Evolutionary conservation across 805 yeast genomes (phyloP).

Genomic region (Lachancea sp.): DNA sequence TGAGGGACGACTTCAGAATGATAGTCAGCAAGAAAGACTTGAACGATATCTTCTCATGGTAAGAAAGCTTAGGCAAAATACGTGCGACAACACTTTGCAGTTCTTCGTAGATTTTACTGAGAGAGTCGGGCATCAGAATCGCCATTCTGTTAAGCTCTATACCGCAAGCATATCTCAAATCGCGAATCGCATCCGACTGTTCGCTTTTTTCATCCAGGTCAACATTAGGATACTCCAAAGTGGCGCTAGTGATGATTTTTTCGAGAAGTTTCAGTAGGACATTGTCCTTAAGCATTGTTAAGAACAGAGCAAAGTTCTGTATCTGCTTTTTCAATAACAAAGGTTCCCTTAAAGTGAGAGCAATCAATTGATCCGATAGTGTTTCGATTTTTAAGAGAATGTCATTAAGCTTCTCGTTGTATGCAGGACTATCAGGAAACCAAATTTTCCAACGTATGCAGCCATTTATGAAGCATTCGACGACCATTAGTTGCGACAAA

Average conservation of each 20-base stretch:
- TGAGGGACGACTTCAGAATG: slow-evolving; percentile 75
- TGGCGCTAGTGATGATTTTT: slow-evolving; percentile 74
- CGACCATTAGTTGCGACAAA: slow-evolving; percentile 73
- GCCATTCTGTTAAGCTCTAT: slow-evolving; percentile 92
- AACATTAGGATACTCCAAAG: slow-evolving; percentile 67
- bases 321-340: slow-evolving; percentile 74
- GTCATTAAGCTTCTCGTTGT: slow-evolving; percentile 46
- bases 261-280: slow-evolving; percentile 83
- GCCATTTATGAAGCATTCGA: slow-evolving; percentile 87
- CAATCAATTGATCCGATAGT: slow-evolving; percentile 67
- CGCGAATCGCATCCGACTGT: slow-evolving; percentile 76
- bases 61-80: slow-evolving; percentile 68
- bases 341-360: slow-evolving; percentile 74
- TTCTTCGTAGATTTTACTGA: slow-evolving; percentile 73
- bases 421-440: slow-evolving; percentile 50
- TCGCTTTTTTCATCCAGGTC: slow-evolving; percentile 46
- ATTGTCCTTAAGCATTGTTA: slow-evolving; percentile 78
- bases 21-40: slow-evolving; percentile 87
- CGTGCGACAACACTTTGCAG: slow-evolving; percentile 73
- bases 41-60: slow-evolving; percentile 90
- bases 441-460: slow-evolving; percentile 93
- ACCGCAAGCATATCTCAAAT: slow-evolving; percentile 85
- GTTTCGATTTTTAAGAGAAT: slow-evolving; percentile 54
- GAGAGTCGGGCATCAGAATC: slow-evolving; percentile 86
- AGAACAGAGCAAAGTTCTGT: slow-evolving; percentile 89